Evolutionary conservation across 2,329 filamentous ascomycete species (phyloP), one percentile per base, ranked within the genome.

Genomic region (Apiospora kogelbergensis): DNA sequence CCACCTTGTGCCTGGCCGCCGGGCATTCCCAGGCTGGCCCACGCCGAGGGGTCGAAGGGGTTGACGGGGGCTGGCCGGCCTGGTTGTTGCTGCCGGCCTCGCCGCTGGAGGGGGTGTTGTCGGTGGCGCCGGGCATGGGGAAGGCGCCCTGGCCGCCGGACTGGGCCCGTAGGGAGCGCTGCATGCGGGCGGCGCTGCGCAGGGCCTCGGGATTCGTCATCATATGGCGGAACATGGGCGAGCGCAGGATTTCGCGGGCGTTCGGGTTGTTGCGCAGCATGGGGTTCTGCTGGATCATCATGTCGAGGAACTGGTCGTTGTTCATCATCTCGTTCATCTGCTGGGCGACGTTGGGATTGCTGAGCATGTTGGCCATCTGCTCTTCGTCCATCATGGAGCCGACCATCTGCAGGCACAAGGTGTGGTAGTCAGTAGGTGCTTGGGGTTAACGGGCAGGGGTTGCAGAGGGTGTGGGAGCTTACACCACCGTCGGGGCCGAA

Each of bases 401-500:
- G 44, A 94, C 94, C 94, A 98, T 98, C 94, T 97, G 70, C 69
- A 11, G 41, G 41, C 64, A 24, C 65, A 68, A 4, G 13, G 44
- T 24, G 11, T 2, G 24, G 4, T 2, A 22, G 63, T 44, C n/a
- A 65, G 63, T 10, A n/a, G n/a, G n/a, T n/a, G n/a, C n/a, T n/a
- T n/a, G n/a, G n/a, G n/a, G n/a, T n/a, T n/a, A n/a, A n/a, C n/a
- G n/a, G n/a, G n/a, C n/a, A n/a, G n/a, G n/a, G n/a, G n/a, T n/a
- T n/a, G n/a, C n/a, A n/a, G n/a, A 30, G 9, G 42, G 20, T 65
- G 9, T 40, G 37, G 7, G 44, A 44, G 89, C 94, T 86, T 86
- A 97, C 94, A 70, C 95, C 95, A 76, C 95, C 95, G 78, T 98
- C 95, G 33, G 95, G 93, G 17, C 96, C 95, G 80, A 99, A 98